Evolutionary conservation across 116 monocot genomes (phyloP).

Genomic region (Zostera marina): DNA sequence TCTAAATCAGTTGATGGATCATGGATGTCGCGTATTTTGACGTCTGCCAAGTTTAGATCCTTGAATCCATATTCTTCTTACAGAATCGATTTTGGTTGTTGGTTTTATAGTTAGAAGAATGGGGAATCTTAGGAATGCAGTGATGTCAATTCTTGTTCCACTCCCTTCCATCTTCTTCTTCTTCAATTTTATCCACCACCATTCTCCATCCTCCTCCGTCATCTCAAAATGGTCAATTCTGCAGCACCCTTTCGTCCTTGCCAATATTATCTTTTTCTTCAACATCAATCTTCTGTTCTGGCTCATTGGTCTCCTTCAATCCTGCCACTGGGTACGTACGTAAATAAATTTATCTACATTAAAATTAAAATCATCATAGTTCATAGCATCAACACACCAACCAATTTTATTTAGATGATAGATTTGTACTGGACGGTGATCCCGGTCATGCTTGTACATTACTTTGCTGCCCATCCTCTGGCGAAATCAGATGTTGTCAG

Average conservation of each 20-base stretch:
- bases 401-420: constrained; percentile 35
- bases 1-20: no score
- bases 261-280: constrained; percentile 76
- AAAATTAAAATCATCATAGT: no score
- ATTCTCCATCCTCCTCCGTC: constrained; percentile 20
- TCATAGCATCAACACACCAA: neutral
- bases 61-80: no score
- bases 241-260: constrained; percentile 58
- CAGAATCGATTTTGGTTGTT: no score
- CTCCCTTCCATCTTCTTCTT: constrained; percentile 85
- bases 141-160: constrained; percentile 48
- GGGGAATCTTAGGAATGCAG: constrained; percentile 47
- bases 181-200: constrained; percentile 39
- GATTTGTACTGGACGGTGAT: constrained; percentile 96
- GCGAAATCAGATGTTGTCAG: constrained; percentile 26
- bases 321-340: constrained; percentile 56
- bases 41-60: no score
- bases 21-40: no score
- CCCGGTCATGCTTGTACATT: constrained; percentile 70
- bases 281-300: constrained; percentile 91
- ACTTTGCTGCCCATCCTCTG: constrained; percentile 33
- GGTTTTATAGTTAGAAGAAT: constrained; percentile 5
- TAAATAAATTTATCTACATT: no score
- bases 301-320: constrained; percentile 51
- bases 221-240: constrained; percentile 6